A percentile compares a stretch with the other conserved stretches of the same genome.
phyloP scores from a whole-genome alignment of 2,329 filamentous ascomycete genomes.

The Herpotrichia juniperi region DNA sequence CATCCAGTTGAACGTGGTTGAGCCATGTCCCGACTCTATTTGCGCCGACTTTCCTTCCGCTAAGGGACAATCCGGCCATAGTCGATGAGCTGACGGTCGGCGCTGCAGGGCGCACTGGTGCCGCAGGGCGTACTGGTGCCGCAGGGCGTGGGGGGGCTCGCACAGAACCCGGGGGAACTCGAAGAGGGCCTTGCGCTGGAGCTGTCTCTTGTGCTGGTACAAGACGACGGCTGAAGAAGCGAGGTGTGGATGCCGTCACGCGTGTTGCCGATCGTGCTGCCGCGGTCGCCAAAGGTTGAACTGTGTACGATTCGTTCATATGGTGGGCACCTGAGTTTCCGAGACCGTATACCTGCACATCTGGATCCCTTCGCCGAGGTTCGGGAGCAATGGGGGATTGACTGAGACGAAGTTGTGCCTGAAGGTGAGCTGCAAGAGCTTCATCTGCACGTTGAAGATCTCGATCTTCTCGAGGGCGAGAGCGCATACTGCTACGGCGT shows the following conservation, averaged over 20 bases:
- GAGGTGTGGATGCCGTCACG: slow-evolving; percentile 25
- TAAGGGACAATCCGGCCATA: slow-evolving; percentile 46
- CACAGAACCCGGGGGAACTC: slow-evolving; percentile 17
- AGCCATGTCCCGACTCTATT: slow-evolving; percentile 48
- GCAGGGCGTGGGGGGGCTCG: not conserved
- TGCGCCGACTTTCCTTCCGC: slow-evolving; percentile 41
- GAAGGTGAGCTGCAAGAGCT: slow-evolving; percentile 58
- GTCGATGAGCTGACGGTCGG: slow-evolving; percentile 28
- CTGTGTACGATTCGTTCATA: slow-evolving; percentile 60
- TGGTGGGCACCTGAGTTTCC: slow-evolving; percentile 63
- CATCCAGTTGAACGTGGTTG: slow-evolving; percentile 42
- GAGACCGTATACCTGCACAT: slow-evolving; percentile 55
- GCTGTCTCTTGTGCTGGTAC: slow-evolving; percentile 21
- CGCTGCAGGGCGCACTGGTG: not conserved
- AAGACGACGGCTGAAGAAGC: slow-evolving; percentile 33
- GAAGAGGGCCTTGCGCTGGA: slow-evolving; percentile 7
- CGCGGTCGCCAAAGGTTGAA: slow-evolving; percentile 36
- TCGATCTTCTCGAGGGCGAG: slow-evolving; percentile 39
- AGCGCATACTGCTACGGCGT: slow-evolving; percentile 32
- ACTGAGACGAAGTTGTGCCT: slow-evolving; percentile 49
- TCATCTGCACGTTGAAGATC: slow-evolving; percentile 56
- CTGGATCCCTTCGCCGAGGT: slow-evolving; percentile 45
- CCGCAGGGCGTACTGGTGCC: slow-evolving; percentile 7
- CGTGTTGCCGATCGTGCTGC: slow-evolving; percentile 35
- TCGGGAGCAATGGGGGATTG: slow-evolving; percentile 26